Base-by-base conservation (phyloP, 148 eudicot genomes). In the Chenopodium formosanum region DNA sequence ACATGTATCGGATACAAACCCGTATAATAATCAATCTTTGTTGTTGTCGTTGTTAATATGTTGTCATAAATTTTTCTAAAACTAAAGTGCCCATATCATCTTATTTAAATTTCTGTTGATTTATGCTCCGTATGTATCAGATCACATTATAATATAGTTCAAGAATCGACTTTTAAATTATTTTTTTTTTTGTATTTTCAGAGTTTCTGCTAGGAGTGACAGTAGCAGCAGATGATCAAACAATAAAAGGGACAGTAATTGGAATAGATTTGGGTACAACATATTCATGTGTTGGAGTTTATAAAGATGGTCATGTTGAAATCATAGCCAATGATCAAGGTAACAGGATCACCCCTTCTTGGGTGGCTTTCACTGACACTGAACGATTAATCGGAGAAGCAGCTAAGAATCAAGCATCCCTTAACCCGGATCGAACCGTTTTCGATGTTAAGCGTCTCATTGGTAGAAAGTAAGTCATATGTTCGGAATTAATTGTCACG, bases 371-470 rank as follows among this genome's bases (percentile, higher is more conserved):
- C 78, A 89, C 89, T 1, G 91, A 89, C 53, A 83, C 86, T 0
- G 91, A 89, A 76, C 84, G 91, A 73, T 56, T 89, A 64, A 87
- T 85, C 44, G 91, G 91, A 50, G 91, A 87, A 79, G 89, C 91
- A 0, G 91, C 91, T 12, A 89, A 87, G 76, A 89, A 89, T 77
- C 91, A 89, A 76, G 91, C 91, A 0, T 47, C 89, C 12, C 82
- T 85, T 25, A 89, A 89, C 75, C 83, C 89, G 7, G 89, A 89
- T 58, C 86, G 89, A 4, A 89, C 91, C 1, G 82, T 89, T 53
- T 89, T 87, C 63, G 88, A 89, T 22, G 89, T 87, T 1, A 89
- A 89, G 80, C 85, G 91, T 3, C 91, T 89, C 4, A 87, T 89
- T 53, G 91, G 91, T 12, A 74, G 89, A 81, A 86, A 80, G 89